Evolutionary conservation across 768 basidiomycete genomes (phyloP).

Genomic region (Lactarius hatsudake): DNA sequence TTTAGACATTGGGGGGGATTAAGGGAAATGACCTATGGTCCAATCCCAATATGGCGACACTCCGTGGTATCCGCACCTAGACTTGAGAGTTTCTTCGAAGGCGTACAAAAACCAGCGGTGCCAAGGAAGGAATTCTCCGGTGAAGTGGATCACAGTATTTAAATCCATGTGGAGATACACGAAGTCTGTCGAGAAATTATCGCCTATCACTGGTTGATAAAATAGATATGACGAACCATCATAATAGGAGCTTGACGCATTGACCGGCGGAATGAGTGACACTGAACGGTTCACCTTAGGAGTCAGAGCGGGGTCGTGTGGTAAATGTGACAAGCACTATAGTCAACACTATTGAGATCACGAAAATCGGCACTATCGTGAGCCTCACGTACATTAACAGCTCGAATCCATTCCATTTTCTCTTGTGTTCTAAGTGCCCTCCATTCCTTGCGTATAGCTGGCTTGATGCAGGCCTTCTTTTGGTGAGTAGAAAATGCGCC

Average conservation of each 20-base stretch:
- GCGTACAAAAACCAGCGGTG: conserved; percentile 32
- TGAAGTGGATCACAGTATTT: conserved; percentile 32
- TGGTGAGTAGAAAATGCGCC: background rate
- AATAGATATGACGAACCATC: conserved; percentile 16
- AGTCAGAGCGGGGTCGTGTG: conserved; percentile 22
- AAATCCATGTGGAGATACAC: conserved; percentile 33
- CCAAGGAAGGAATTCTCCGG: conserved; percentile 32
- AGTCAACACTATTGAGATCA: background rate
- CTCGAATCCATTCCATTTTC: conserved; percentile 30
- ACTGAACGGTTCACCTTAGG: conserved; percentile 15
- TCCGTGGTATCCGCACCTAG: conserved; percentile 30
- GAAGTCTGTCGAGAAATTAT: conserved; percentile 21
- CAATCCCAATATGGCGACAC: conserved; percentile 34
- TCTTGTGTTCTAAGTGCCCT: conserved; percentile 23
- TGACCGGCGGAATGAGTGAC: conserved; percentile 24
- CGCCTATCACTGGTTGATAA: background rate
- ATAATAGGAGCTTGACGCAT: conserved; percentile 24
- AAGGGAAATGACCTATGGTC: conserved; percentile 27
- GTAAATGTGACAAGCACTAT: conserved; percentile 25
- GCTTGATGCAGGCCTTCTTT: conserved; percentile 19
- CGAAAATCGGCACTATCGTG: background rate
- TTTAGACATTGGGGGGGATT: background rate
- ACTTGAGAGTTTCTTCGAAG: conserved; percentile 28
- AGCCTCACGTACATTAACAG: conserved; percentile 27
- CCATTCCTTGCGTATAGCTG: conserved; percentile 31